A percentile compares a stretch with the other conserved stretches of the same genome.
Evolutionary conservation across 352 stramenopile species (phyloP).

Genomic region (Globisporangium yorkense): DNA sequence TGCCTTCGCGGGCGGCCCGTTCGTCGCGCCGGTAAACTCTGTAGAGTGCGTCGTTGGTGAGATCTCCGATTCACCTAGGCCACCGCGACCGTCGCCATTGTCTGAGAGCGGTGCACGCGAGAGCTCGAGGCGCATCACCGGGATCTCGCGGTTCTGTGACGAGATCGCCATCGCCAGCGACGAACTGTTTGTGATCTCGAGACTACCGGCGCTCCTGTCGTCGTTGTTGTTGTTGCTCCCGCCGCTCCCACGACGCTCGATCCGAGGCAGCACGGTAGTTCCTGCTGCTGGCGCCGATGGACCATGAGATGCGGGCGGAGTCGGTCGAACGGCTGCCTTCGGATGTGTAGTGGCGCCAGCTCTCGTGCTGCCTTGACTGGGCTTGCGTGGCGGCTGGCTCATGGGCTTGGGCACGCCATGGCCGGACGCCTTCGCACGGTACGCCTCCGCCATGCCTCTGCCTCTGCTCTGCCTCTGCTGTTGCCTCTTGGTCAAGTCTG

Average conservation of each 20-base stretch:
- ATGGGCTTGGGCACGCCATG: neutral
- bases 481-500: no score
- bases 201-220: conserved; percentile 12
- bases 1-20: conserved; percentile 22
- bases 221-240: conserved; percentile 13
- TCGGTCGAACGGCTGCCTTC: conserved; percentile 22
- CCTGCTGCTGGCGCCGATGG: neutral
- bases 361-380: neutral
- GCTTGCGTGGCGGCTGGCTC: conserved; percentile 11
- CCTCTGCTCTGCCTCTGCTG: no score
- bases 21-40: neutral
- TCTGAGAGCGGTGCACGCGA: neutral
- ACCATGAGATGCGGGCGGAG: conserved; percentile 5
- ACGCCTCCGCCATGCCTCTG: conserved; percentile 2
- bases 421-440: neutral
- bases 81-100: conserved; percentile 3
- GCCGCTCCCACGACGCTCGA: conserved; percentile 18
- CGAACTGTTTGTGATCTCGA: conserved; percentile 8
- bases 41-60: conserved; percentile 28
- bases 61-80: conserved; percentile 12
- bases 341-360: neutral
- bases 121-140: conserved; percentile 4
- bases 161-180: conserved; percentile 20
- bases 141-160: conserved; percentile 20
- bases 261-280: conserved; percentile 28